Evolutionary conservation across 2,329 filamentous ascomycete genomes (phyloP), one percentile per base, ranked within the genome.

Genomic region (Coniella lustricola): DNA sequence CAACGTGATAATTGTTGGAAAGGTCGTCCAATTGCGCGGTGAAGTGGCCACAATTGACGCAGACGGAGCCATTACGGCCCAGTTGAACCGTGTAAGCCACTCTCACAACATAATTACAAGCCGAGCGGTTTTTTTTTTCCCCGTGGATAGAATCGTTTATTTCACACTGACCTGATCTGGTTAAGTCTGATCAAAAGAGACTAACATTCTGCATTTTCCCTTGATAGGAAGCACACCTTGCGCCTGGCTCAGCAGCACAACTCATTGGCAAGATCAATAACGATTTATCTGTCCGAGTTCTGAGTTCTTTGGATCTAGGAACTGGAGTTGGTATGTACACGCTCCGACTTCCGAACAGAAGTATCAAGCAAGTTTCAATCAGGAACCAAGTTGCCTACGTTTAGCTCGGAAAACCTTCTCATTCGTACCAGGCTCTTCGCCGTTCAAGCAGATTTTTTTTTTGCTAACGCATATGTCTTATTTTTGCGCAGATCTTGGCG

Each of bases 1-100:
- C 56, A 87, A 86, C 54, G 87, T 97, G 54, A 90, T 90, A 59
- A 74, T 97, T 48, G 76, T 95, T 4, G 93, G 93, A 60, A 90
- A 85, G 60, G 90, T 97, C 40, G 78, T 80, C 3, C 84, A 93
- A 60, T 74, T 97, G 20, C 83, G 84, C 44, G 90, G 90, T 56
- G 87, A 93, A 45, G 77, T 79, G 44, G 91, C 90, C 0, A 81
- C 82, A 5, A 77, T 97, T 25, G 89, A 95, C 49, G 84, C 88
- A 5, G 84, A 82, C 21, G 91, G 91, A 0, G 77, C 81, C 18
- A 79, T 96, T 21, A 87, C 82, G 1, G 74, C 89, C 2, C 70
- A 85, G 16, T 65, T 97, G 56, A 90, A 87, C 62, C 75, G 84
- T 37, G 52, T 54, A 37, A 8, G 52, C 32, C 16, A 32, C 39